A percentile compares a stretch with the other conserved stretches of the same genome.
phyloP scores from a whole-genome alignment of 352 stramenopile species.

The Phytophthora parvispora region DNA sequence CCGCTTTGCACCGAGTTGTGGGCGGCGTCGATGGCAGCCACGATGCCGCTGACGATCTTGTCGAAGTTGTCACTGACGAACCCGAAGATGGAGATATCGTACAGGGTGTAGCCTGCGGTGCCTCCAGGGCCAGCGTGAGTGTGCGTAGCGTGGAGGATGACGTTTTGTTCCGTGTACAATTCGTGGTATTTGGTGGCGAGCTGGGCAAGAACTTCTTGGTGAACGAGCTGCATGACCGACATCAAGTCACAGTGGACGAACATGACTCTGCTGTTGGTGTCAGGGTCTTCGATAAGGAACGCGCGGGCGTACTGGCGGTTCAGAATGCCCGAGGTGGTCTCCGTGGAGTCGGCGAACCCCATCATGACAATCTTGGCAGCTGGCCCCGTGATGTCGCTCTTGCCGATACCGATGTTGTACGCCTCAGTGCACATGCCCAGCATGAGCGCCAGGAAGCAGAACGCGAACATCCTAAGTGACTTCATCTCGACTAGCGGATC shows the following conservation, averaged over 20 bases:
- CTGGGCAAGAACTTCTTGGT: not conserved
- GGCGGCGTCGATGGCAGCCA: not conserved
- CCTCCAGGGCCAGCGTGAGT: not conserved
- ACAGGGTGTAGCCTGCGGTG: not conserved
- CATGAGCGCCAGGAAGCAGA: not conserved
- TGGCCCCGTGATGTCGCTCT: not conserved
- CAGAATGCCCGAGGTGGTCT: not conserved
- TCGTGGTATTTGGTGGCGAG: not conserved
- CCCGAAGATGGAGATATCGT: not conserved
- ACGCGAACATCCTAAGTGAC: not conserved
- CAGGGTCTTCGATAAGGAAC: not conserved
- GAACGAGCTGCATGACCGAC: not conserved
- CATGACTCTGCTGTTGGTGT: constrained; percentile 1
- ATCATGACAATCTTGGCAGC: not conserved
- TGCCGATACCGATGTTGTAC: constrained; percentile 1
- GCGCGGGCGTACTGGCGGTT: constrained; percentile 1
- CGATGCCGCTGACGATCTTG: not conserved
- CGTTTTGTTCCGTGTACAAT: not conserved
- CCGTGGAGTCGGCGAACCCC: not conserved
- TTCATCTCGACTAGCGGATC: too few relatives aligned
- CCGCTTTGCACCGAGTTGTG: not conserved
- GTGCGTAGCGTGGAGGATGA: not conserved
- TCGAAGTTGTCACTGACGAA: not conserved
- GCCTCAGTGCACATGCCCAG: not conserved
- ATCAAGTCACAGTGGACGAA: constrained; percentile 2